These are phyloP conservation scores for Starmerella floricola DNA, from an alignment of 805 yeast genomes.

Conservation along the genomic window DNA sequence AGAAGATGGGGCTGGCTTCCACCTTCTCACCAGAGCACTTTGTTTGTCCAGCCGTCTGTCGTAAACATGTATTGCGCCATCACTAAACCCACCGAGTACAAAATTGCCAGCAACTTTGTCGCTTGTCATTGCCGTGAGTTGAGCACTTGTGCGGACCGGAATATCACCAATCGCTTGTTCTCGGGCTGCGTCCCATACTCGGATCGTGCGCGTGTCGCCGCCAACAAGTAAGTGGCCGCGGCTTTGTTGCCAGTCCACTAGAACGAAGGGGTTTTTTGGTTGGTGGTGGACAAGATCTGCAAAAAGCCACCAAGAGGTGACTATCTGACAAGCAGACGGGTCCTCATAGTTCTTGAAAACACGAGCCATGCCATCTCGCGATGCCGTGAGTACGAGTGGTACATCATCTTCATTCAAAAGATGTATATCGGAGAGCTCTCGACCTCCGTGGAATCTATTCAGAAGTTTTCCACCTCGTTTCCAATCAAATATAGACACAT, in stretches of 20 bases:
- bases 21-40: constrained; percentile 71
- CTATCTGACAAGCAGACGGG: constrained; percentile 42
- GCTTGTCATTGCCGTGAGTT: constrained; percentile 81
- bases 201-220: constrained; percentile 84
- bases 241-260: constrained; percentile 95
- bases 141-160: constrained; percentile 80
- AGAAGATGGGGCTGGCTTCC: constrained; percentile 36
- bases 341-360: constrained; percentile 68
- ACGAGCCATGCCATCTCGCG: constrained; percentile 88
- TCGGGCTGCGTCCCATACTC: constrained; percentile 94
- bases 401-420: constrained; percentile 85
- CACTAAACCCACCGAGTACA: constrained; percentile 84
- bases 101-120: constrained; percentile 92
- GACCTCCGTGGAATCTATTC: constrained; percentile 71
- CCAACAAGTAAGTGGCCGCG: constrained; percentile 82
- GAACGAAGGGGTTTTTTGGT: constrained; percentile 38
- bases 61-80: constrained; percentile 77
- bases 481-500: constrained; percentile 85
- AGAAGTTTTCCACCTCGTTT: constrained; percentile 30
- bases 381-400: constrained; percentile 73
- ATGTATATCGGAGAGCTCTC: constrained; percentile 75
- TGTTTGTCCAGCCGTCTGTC: constrained; percentile 78
- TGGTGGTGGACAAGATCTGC: constrained; percentile 31
- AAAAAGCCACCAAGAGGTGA: constrained; percentile 86
- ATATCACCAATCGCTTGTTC: constrained; percentile 77